phyloP scores from a whole-genome alignment of 2,329 filamentous ascomycete species.

The Mariannaea sp. region DNA sequence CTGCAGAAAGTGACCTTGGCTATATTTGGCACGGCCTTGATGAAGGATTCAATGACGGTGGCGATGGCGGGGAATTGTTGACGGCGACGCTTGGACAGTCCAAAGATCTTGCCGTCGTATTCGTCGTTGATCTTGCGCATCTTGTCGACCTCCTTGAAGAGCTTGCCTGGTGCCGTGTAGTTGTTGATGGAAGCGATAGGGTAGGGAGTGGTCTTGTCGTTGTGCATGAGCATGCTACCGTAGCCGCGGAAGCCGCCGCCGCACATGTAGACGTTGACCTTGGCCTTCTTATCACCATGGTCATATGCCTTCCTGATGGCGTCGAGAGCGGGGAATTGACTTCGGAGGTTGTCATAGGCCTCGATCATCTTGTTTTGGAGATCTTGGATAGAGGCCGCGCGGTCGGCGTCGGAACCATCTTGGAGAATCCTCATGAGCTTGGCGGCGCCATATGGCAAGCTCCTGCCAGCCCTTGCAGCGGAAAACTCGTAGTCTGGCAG shows the following conservation, averaged over 20 bases:
- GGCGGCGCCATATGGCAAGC: constrained; percentile 66
- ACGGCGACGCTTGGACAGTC: constrained; percentile 79
- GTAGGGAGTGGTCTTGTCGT: constrained; percentile 74
- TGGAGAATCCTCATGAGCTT: constrained; percentile 58
- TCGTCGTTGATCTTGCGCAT: constrained; percentile 58
- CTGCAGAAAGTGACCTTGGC: constrained; percentile 81
- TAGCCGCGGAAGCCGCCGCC: constrained; percentile 91
- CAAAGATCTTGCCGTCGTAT: constrained; percentile 66
- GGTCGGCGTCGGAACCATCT: constrained; percentile 36
- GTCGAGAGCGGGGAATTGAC: constrained; percentile 55
- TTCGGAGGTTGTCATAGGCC: constrained; percentile 61
- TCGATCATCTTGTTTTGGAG: constrained; percentile 62
- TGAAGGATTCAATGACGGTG: constrained; percentile 76
- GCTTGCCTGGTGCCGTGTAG: constrained; percentile 66
- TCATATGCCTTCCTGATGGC: constrained; percentile 45
- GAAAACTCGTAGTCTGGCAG: constrained; percentile 52
- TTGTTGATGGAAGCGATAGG: constrained; percentile 83
- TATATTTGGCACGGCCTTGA: constrained; percentile 71
- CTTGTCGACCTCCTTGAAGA: constrained; percentile 61
- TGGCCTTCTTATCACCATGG: constrained; percentile 37
- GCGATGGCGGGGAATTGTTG: constrained; percentile 84
- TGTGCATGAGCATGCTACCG: constrained; percentile 85
- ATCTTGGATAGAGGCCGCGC: constrained; percentile 41
- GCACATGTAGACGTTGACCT: constrained; percentile 79
- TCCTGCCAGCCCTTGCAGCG: constrained; percentile 60